Percentiles rank a stretch among this genome's conserved stretches.
Evolutionary conservation across 345 rosid genomes (phyloP).

Genomic region (Arabis alpina): DNA sequence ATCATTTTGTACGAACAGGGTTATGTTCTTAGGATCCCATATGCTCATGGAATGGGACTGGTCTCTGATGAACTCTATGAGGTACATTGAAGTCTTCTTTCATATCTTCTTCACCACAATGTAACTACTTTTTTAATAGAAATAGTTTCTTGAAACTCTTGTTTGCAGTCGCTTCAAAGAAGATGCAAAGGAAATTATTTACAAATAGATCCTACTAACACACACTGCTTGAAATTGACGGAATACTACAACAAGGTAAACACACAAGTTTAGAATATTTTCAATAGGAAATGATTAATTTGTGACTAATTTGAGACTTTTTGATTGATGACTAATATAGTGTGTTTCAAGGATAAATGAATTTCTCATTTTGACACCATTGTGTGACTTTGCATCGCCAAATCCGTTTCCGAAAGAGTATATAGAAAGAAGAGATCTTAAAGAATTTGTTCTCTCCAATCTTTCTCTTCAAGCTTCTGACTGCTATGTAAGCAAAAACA

Average conservation of each 20-base stretch:
- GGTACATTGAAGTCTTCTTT: conserved; percentile 36
- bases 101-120: neutral
- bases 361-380: neutral
- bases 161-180: conserved; percentile 53
- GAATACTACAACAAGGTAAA: too few species aligned
- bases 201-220: conserved; percentile 43
- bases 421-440: conserved; percentile 11
- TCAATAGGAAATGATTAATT: too few species aligned
- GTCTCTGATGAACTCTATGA: conserved; percentile 74
- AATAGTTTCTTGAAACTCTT: neutral
- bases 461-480: conserved; percentile 23
- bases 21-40: conserved; percentile 58
- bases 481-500: conserved; percentile 28
- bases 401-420: conserved; percentile 12
- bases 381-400: conserved; percentile 26
- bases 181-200: conserved; percentile 50
- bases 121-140: neutral
- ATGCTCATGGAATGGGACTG: conserved; percentile 70
- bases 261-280: too few species aligned
- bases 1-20: conserved; percentile 49
- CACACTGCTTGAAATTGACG: conserved; percentile 39
- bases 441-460: conserved; percentile 13
- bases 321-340: conserved; percentile 16
- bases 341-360: conserved; percentile 31
- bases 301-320: too few species aligned